A percentile compares a stretch with the other conserved stretches of the same genome.
These are phyloP conservation scores for Candida lessepsii DNA, from an alignment of 805 yeast species.

Conservation along the genomic window DNA sequence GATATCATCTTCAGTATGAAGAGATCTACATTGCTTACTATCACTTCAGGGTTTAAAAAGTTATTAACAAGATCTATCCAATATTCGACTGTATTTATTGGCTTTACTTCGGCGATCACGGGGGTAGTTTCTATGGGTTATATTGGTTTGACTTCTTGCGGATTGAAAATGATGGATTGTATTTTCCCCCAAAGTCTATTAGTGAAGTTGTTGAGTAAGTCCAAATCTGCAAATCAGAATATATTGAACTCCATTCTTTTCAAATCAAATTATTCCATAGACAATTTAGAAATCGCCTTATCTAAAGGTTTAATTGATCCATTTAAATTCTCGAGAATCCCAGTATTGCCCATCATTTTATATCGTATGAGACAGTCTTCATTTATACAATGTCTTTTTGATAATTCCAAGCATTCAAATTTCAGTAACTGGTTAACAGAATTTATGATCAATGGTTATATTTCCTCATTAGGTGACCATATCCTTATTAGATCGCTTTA, in stretches of 20 bases:
- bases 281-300: constrained; percentile 31
- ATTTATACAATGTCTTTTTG: constrained; percentile 26
- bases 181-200: constrained; percentile 34
- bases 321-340: constrained; percentile 35
- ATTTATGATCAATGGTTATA: constrained; percentile 34
- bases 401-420: constrained; percentile 11
- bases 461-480: constrained; percentile 39
- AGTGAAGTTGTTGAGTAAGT: constrained; percentile 20
- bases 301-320: constrained; percentile 34
- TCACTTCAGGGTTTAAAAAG: constrained; percentile 18
- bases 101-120: constrained; percentile 38
- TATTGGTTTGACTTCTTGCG: constrained; percentile 37
- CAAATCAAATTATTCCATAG: constrained; percentile 17
- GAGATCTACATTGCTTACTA: constrained; percentile 24
- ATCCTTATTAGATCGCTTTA: constrained; percentile 22
- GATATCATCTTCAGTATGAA: constrained; percentile 33
- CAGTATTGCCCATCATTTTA: constrained; percentile 38
- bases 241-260: constrained; percentile 10
- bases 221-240: not conserved
- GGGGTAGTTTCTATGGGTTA: constrained; percentile 41
- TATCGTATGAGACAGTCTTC: constrained; percentile 38
- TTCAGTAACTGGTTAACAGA: constrained; percentile 28
- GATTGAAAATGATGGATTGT: constrained; percentile 36
- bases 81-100: constrained; percentile 32
- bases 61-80: constrained; percentile 23